A percentile compares a stretch with the other conserved stretches of the same genome.
Conservation (phyloP, 1,139 yeast genomes). For the Yamadazyma triangularis region DNA sequence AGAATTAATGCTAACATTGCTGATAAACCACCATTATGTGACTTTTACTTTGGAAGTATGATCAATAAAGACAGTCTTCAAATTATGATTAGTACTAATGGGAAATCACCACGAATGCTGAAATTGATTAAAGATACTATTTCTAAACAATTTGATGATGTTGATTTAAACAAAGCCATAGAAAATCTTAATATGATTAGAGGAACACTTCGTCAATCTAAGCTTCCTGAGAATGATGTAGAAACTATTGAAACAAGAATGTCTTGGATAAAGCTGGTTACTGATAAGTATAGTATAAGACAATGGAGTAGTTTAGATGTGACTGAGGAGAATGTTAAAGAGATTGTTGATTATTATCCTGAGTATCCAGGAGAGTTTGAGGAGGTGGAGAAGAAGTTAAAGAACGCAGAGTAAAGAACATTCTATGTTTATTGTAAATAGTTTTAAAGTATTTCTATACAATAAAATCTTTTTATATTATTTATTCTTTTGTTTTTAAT, state of each 20-base stretch:
- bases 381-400: no score
- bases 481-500: no score
- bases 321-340: constrained; percentile 17
- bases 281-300: constrained; percentile 55
- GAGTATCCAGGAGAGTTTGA: no score
- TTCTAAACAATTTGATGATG: constrained; percentile 39
- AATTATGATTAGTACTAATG: constrained; percentile 80
- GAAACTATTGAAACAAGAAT: constrained; percentile 57
- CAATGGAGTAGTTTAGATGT: constrained; percentile 52
- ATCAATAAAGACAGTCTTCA: constrained; percentile 74
- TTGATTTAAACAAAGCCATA: constrained; percentile 54
- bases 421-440: no score
- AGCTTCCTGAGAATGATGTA: constrained; percentile 44
- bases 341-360: constrained; percentile 34
- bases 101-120: constrained; percentile 76
- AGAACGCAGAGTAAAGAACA: no score
- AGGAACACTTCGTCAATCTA: constrained; percentile 41
- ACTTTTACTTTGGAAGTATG: constrained; percentile 81
- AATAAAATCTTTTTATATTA: no score
- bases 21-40: constrained; percentile 79
- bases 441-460: no score
- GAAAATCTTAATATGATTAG: constrained; percentile 60
- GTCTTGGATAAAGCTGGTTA: constrained; percentile 67
- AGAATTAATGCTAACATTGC: constrained; percentile 76
- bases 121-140: constrained; percentile 59